phyloP scores from a whole-genome alignment of 768 basidiomycete genomes.

The Pleurotus pulmonarius region DNA sequence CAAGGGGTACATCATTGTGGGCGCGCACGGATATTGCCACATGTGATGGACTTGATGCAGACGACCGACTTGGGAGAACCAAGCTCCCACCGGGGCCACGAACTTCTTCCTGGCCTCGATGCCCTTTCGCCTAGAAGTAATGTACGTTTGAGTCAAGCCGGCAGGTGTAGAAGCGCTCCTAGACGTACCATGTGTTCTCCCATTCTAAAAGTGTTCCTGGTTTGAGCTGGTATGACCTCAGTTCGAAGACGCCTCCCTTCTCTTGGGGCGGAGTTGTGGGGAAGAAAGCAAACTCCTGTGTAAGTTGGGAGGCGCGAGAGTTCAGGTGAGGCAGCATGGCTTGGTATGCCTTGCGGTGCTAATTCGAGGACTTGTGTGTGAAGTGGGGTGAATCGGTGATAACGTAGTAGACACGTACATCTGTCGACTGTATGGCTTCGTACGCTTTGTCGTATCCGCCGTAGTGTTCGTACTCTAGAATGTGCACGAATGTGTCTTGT shows the following conservation, averaged over 20 bases:
- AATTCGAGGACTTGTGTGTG: constrained; percentile 8
- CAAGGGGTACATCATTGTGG: constrained; percentile 8
- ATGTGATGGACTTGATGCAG: constrained; percentile 91
- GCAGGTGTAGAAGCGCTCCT: background rate
- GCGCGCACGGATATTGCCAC: constrained; percentile 91
- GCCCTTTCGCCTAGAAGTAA: constrained; percentile 69
- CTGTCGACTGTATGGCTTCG: constrained; percentile 1
- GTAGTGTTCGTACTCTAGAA: constrained; percentile 94
- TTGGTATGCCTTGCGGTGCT: constrained; percentile 69
- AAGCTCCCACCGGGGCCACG: constrained; percentile 81
- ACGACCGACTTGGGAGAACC: constrained; percentile 86
- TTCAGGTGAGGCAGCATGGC: constrained; percentile 74
- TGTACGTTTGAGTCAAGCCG: background rate
- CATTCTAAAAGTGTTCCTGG: constrained; percentile 92
- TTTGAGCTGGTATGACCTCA: constrained; percentile 83
- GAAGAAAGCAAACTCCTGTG: constrained; percentile 94
- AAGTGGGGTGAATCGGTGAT: background rate
- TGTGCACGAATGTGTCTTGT: constrained; percentile 77
- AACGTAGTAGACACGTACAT: background rate
- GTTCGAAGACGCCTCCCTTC: constrained; percentile 90
- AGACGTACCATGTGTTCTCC: constrained; percentile 82
- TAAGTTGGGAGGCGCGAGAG: constrained; percentile 73
- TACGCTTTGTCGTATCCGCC: constrained; percentile 77
- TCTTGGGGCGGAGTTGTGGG: constrained; percentile 85
- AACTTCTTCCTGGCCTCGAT: constrained; percentile 89